A percentile compares a stretch with the other conserved stretches of the same genome.
These are phyloP conservation scores for Trapa bicornis DNA, from an alignment of 345 rosid species.

Conservation along the genomic window DNA sequence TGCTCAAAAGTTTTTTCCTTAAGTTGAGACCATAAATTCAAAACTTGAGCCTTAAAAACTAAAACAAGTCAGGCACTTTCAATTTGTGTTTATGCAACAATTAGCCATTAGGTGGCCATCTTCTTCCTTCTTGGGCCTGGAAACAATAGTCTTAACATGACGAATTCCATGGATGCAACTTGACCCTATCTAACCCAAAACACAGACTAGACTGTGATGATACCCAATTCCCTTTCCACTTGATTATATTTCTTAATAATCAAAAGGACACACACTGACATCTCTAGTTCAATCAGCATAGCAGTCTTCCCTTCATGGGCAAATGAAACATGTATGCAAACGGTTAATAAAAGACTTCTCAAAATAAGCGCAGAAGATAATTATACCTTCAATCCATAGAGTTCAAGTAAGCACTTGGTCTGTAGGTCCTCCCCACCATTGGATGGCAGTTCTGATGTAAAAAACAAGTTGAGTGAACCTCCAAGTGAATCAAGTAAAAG, in stretches of 20 bases:
- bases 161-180: too few relatives aligned
- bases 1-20: too few relatives aligned
- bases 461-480: slow-evolving; percentile 1
- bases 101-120: too few relatives aligned
- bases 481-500: neutral
- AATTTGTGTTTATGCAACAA: too few relatives aligned
- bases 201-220: too few relatives aligned
- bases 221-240: too few relatives aligned
- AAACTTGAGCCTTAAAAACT: too few relatives aligned
- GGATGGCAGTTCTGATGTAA: slow-evolving; percentile 70
- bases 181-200: too few relatives aligned
- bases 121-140: too few relatives aligned
- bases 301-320: neutral
- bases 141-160: too few relatives aligned
- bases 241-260: neutral
- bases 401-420: slow-evolving; percentile 82
- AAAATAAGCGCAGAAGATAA: neutral
- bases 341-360: neutral
- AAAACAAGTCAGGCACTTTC: too few relatives aligned
- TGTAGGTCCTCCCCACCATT: slow-evolving; percentile 86
- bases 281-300: slow-evolving; percentile 2
- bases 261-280: neutral
- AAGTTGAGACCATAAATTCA: too few relatives aligned
- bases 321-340: neutral
- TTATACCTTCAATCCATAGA: slow-evolving; percentile 82